A percentile compares a stretch with the other conserved stretches of the same genome.
Conservation (phyloP, 2,329 filamentous ascomycete species). For the Cordyceps farinosa region DNA sequence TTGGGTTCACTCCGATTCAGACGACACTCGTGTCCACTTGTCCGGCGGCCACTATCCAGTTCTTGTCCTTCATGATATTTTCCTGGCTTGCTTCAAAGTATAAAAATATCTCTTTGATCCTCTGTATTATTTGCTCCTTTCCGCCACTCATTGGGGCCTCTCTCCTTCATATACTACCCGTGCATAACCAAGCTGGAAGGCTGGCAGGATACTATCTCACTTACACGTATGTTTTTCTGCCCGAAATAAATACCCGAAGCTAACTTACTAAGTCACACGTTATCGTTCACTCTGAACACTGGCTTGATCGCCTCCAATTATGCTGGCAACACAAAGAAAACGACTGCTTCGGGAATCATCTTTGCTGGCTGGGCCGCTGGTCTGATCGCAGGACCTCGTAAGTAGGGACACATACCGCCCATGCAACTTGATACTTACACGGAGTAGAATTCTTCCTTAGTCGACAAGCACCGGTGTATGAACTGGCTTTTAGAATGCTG, state of each 20-base stretch:
- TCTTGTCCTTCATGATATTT: constrained; percentile 6
- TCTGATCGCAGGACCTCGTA: constrained; percentile 19
- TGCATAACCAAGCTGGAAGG: constrained; percentile 3
- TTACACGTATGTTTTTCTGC: not conserved
- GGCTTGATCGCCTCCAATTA: constrained; percentile 20
- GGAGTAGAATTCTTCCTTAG: not conserved
- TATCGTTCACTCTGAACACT: constrained; percentile 3
- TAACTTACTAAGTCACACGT: not conserved
- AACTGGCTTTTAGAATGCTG: constrained; percentile 11
- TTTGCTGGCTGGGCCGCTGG: constrained; percentile 20
- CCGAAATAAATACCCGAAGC: too few relatives aligned
- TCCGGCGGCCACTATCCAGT: constrained; percentile 9
- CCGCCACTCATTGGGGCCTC: not conserved
- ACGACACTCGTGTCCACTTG: constrained; percentile 10
- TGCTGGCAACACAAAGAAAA: constrained; percentile 20
- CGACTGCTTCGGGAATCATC: constrained; percentile 17
- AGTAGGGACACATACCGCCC: not conserved
- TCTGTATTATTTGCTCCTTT: not conserved
- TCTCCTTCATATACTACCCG: not conserved
- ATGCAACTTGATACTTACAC: not conserved
- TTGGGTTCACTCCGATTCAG: not conserved
- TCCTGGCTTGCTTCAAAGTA: constrained; percentile 2
- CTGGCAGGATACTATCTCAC: constrained; percentile 9
- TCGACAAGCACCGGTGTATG: not conserved
- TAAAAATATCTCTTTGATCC: constrained; percentile 1